Evolutionary conservation across 129 eudicot genomes (phyloP), one percentile per base, ranked within the genome.

Genomic region (Saussurea involucrata): DNA sequence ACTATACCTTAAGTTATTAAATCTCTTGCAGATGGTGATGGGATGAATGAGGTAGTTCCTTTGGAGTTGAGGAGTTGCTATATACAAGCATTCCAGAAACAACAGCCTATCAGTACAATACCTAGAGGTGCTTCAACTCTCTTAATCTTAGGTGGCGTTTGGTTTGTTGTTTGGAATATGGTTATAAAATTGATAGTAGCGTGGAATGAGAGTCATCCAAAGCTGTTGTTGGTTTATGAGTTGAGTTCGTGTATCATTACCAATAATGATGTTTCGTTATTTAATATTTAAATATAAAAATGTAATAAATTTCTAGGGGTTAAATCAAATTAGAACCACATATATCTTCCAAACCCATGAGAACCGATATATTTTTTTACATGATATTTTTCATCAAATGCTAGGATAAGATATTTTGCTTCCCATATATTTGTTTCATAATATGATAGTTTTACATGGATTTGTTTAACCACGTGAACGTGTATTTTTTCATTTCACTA

Each of bases 11-110:
- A n/a, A 24, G 7, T 46, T n/a, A 33, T 60, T 31, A 8, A 63
- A 46, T 85, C 15, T 77, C 69, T 28, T 72, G 42, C 78, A 87
- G 88, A 80, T 53, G 85, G 73, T 67, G 79, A 80, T 63, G 85
- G 15, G 32, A 66, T 42, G 58, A 69, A 84, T 24, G 70, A 72
- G 68, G 87, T 83, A 42, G 85, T 86, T 74, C 67, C 72, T n/a
- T 44, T 64, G 17, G 78, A 76, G 29, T 7, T 61, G 18, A 82
- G 83, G 74, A 80, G 72, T 76, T 76, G 46, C 44, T 40, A 58
- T 75, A 24, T 53, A 21, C 81, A 76, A 44, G 79, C 77, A 32
- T 63, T 78, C 75, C 83, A 76, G 78, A 85, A 82, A 69, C 89
- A 76, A 76, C 76, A 74, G 32, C 69, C 83, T 68, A 81, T 78